These are phyloP conservation scores for Schizothecium vesticola DNA, from an alignment of 495 filamentous ascomycete genomes.

Conservation along the genomic window DNA sequence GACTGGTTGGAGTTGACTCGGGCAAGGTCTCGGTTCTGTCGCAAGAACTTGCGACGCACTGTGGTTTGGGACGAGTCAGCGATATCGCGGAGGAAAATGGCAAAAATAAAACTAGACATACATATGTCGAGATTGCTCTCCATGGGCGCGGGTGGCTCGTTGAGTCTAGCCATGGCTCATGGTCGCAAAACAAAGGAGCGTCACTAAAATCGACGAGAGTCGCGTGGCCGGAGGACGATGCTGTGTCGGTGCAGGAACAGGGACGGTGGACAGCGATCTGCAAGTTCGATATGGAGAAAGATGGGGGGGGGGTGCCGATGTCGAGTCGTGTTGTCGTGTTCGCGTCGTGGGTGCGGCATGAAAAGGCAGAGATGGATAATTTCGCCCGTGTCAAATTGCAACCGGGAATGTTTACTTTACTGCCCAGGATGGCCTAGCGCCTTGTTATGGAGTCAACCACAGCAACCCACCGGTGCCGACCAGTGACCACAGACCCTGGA, in stretches of 20 bases:
- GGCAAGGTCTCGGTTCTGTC: constrained; percentile 93
- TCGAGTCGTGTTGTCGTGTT: neutral
- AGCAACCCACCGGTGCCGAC: constrained; percentile 2
- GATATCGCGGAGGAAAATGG: neutral
- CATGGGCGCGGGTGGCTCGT: constrained; percentile 64
- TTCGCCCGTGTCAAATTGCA: constrained; percentile 19
- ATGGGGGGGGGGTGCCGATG: neutral
- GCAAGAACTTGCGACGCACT: constrained; percentile 83
- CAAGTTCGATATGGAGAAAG: neutral
- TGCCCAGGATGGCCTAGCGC: constrained; percentile 24
- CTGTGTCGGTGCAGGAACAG: neutral
- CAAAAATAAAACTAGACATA: constrained; percentile 43
- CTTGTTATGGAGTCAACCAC: constrained; percentile 6
- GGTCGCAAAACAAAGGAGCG: constrained; percentile 1
- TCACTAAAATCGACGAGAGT: neutral
- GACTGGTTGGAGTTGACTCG: constrained; percentile 87
- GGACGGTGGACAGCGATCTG: neutral
- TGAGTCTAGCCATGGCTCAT: constrained; percentile 79
- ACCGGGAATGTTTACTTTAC: constrained; percentile 27
- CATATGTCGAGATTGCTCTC: constrained; percentile 72
- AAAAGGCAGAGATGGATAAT: constrained; percentile 14
- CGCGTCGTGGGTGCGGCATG: neutral
- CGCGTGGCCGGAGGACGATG: neutral
- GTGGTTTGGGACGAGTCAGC: constrained; percentile 13
- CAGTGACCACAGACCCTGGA: constrained; percentile 2